phyloP scores from a whole-genome alignment of 345 rosid genomes.

The Lumnitzera racemosa region DNA sequence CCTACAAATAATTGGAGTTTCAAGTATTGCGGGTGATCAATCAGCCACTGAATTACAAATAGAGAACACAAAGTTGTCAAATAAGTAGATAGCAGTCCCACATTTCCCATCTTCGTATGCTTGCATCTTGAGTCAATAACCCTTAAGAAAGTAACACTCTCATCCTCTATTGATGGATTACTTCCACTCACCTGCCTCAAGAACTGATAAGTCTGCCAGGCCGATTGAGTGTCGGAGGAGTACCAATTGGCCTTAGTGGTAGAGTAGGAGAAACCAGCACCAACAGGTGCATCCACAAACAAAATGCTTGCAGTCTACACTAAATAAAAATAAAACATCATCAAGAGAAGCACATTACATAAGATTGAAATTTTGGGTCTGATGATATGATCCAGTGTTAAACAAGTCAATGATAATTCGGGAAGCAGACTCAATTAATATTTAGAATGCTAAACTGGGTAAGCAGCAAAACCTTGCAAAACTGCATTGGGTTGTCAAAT shows the following conservation, averaged over 20 bases:
- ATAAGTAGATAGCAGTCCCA: neutral
- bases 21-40: slow-evolving; percentile 16
- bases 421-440: no score
- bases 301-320: slow-evolving; percentile 24
- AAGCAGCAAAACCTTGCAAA: no score
- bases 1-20: slow-evolving; percentile 18
- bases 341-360: neutral
- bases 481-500: no score
- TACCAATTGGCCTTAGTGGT: slow-evolving; percentile 13
- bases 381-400: no score
- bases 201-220: slow-evolving; percentile 19
- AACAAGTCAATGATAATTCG: no score
- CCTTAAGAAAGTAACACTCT: no score
- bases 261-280: slow-evolving; percentile 37
- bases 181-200: slow-evolving; percentile 19
- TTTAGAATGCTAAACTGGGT: no score
- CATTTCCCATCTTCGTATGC: neutral
- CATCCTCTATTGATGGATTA: neutral
- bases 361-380: no score
- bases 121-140: no score
- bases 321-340: neutral
- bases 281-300: slow-evolving; percentile 35
- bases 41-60: slow-evolving; percentile 27
- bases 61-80: neutral
- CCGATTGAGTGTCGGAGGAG: slow-evolving; percentile 16